These are phyloP conservation scores for Pelargonium australe DNA, from an alignment of 441 rosid species.

Conservation along the genomic window DNA sequence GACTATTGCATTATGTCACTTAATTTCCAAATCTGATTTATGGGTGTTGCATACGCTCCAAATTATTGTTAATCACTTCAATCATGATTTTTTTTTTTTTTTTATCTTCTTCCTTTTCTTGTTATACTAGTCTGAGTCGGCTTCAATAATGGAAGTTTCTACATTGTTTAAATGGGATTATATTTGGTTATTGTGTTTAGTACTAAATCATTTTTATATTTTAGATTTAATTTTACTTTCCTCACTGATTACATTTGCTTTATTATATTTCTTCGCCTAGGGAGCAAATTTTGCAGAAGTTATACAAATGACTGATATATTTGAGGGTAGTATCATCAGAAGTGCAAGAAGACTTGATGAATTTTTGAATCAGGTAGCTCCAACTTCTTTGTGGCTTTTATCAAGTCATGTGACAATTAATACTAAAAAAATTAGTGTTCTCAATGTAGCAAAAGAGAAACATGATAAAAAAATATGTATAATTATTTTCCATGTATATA, in stretches of 20 bases:
- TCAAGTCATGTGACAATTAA: background rate
- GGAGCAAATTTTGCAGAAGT: slow-evolving; percentile 88
- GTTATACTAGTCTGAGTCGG: background rate
- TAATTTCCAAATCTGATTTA: background rate
- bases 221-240: background rate
- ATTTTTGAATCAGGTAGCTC: slow-evolving; percentile 83
- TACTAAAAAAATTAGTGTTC: slow-evolving; percentile 13
- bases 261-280: slow-evolving; percentile 29
- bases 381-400: background rate
- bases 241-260: slow-evolving; percentile 5
- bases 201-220: background rate
- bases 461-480: background rate
- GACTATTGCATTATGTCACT: background rate
- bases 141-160: background rate
- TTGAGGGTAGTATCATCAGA: slow-evolving; percentile 91
- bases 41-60: background rate
- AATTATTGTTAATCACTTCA: background rate
- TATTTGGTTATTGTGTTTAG: background rate
- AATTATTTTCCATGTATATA: background rate
- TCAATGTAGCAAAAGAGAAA: background rate
- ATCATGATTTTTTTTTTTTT: background rate
- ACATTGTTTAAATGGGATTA: background rate
- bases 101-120: background rate
- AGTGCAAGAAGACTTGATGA: slow-evolving; percentile 84
- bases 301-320: slow-evolving; percentile 90